These are phyloP conservation scores for Auricularia sp. DNA, from an alignment of 768 basidiomycete species.

Conservation along the genomic window DNA sequence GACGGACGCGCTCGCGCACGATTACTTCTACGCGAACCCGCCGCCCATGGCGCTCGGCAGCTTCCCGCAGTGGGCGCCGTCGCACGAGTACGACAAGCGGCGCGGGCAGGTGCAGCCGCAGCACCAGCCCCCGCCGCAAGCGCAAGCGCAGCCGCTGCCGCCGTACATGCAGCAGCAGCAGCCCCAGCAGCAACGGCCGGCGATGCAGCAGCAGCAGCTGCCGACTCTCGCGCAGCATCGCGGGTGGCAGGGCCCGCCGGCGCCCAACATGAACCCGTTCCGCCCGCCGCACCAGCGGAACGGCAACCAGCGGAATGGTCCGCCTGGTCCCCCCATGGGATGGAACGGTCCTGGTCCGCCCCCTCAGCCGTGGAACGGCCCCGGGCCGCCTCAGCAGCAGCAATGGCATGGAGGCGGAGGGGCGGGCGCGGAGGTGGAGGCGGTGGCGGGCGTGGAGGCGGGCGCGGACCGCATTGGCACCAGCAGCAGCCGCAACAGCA, in stretches of 20 bases:
- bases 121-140: not conserved
- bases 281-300: no score
- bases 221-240: not conserved
- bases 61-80: constrained; percentile 7
- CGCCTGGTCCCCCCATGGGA: no score
- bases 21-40: constrained; percentile 91
- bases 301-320: no score
- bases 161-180: not conserved
- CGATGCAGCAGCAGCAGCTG: not conserved
- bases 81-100: constrained; percentile 9
- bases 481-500: no score
- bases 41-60: constrained; percentile 36
- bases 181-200: not conserved
- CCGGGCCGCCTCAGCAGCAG: not conserved
- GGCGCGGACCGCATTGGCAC: not conserved
- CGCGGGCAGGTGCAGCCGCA: constrained; percentile 2
- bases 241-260: no score
- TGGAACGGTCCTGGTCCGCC: not conserved
- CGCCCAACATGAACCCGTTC: no score
- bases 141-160: not conserved
- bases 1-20: constrained; percentile 76
- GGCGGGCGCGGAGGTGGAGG: not conserved
- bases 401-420: not conserved
- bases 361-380: not conserved
- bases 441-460: not conserved